phyloP scores from a whole-genome alignment of 140 eudicot genomes.

The Anethum foeniculum region DNA sequence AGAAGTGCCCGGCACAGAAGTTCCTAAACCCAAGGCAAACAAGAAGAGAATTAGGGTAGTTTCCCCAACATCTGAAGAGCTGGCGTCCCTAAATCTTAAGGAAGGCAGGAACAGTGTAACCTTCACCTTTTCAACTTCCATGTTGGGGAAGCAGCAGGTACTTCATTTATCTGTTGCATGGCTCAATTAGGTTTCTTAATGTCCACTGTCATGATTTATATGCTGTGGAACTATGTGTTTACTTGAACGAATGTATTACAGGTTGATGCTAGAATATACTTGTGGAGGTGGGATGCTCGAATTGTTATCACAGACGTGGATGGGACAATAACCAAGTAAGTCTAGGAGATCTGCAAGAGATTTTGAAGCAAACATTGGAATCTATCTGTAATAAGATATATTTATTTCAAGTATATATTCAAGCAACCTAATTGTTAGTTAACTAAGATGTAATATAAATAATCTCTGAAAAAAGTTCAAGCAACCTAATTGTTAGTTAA shows the following conservation, averaged over 20 bases:
- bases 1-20: constrained; percentile 3
- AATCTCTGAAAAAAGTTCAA: background rate
- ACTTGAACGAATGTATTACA: constrained; percentile 25
- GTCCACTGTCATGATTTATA: background rate
- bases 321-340: constrained; percentile 92
- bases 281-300: constrained; percentile 92
- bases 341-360: background rate
- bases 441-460: background rate
- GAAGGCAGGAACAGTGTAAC: constrained; percentile 69
- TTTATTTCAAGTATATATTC: background rate
- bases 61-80: constrained; percentile 75
- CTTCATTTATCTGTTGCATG: constrained; percentile 6
- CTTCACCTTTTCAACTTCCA: constrained; percentile 77
- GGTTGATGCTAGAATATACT: constrained; percentile 91
- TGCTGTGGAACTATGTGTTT: constrained; percentile 17
- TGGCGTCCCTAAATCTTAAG: constrained; percentile 75
- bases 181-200: constrained; percentile 3
- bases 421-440: background rate
- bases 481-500: no score
- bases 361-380: background rate
- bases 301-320: constrained; percentile 95
- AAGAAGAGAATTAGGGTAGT: constrained; percentile 37
- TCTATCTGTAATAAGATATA: background rate
- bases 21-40: constrained; percentile 23
- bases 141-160: constrained; percentile 89